Base-by-base conservation (phyloP, 169 alveolate genomes). In the Cryptosporidium meleagridis region DNA sequence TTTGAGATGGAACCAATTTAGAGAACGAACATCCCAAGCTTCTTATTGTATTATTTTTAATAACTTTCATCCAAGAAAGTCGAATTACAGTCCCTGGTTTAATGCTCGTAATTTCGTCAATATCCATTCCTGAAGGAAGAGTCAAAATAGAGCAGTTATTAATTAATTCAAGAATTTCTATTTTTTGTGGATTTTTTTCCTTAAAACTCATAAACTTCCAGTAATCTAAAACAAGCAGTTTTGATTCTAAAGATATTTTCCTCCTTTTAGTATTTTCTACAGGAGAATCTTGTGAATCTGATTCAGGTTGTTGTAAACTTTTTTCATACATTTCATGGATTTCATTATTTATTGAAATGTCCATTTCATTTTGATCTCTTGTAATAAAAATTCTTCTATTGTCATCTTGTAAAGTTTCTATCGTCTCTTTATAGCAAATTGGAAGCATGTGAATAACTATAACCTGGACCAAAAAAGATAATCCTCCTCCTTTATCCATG, bases 21-120 rank as follows among this genome's bases (percentile, higher is more conserved):
- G 89, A 62, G 35, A 53, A 73, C 0, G 73, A 67, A 31, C 52
- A 67, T 5, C 35, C 52, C 31, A 67, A 6, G 51, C 55, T 58
- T 53, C 29, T 26, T 14, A 18, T 14, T 33, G 52, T 53, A n/a
- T 55, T 53, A 33, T 29, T 44, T 62, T 51, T 80, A 21, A 41
- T n/a, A n/a, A 80, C 62, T 18, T 65, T 59, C 75, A 80, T 62
- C 89, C 89, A 80, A 23, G 89, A 80, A 29, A 80, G 68, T 44
- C 69, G 7, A 62, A 80, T 12, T 14, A 80, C 53, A 7, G 89
- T 62, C 53, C 89, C 89, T 26, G 75, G 73, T 41, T 33, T 80
- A 44, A 80, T 80, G 29, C 37, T 80, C 10, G 62, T 26, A n/a
- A 80, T 26, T 59, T 80, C 89, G 70, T 80, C 89, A n/a, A 80